phyloP scores from a whole-genome alignment of 129 eudicot genomes.

The Tanacetum coccineum region DNA sequence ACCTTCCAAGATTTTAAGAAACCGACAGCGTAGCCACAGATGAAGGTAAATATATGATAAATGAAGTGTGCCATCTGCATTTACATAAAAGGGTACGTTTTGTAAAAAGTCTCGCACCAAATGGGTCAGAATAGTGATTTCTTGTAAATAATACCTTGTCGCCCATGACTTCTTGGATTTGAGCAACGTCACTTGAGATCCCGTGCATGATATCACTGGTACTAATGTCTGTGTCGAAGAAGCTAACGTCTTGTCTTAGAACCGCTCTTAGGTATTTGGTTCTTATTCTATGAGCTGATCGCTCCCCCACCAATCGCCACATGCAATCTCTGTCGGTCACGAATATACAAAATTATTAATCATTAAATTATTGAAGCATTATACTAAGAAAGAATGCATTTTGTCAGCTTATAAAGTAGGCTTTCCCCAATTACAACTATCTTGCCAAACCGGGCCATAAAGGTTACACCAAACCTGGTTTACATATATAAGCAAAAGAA shows the following conservation, averaged over 20 bases:
- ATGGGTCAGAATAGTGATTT: too few species aligned
- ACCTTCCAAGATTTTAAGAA: slow-evolving; percentile 67
- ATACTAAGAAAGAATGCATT: background rate
- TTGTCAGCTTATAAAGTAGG: slow-evolving; percentile 53
- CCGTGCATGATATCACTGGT: slow-evolving; percentile 92
- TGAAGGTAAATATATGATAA: slow-evolving; percentile 77
- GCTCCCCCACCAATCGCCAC: slow-evolving; percentile 81
- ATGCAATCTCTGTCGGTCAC: slow-evolving; percentile 58
- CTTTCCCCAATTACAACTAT: slow-evolving; percentile 71
- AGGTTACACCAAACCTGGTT: slow-evolving; percentile 58
- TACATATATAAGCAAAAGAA: slow-evolving; percentile 9
- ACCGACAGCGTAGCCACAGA: slow-evolving; percentile 71
- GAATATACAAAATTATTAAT: slow-evolving; percentile 10
- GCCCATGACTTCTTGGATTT: slow-evolving; percentile 88
- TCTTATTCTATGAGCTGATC: slow-evolving; percentile 85
- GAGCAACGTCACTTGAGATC: slow-evolving; percentile 90
- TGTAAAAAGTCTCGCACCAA: too few species aligned
- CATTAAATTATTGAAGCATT: too few species aligned
- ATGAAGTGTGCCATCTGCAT: slow-evolving; percentile 87
- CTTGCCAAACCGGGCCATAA: slow-evolving; percentile 65
- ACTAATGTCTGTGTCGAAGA: slow-evolving; percentile 61
- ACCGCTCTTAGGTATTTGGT: slow-evolving; percentile 71
- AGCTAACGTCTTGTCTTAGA: slow-evolving; percentile 66
- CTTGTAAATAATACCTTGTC: slow-evolving; percentile 46
- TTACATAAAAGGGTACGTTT: background rate